Conservation (phyloP, 163 green algal species). For the Scenedesmus sp. region DNA sequence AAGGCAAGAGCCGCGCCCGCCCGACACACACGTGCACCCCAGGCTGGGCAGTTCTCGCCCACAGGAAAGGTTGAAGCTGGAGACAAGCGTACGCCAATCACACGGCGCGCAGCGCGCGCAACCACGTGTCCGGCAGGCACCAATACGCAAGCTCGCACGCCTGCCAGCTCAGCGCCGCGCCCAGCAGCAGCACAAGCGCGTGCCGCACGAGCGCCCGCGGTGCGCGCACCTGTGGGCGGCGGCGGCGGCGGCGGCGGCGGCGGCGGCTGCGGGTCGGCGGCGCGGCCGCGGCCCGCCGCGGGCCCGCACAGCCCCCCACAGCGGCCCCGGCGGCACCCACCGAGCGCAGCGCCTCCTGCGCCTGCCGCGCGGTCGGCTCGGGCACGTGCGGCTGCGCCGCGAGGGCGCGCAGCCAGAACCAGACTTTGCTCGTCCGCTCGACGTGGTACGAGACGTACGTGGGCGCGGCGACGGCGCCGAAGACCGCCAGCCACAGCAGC, state of each 20-base stretch:
- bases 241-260: not conserved
- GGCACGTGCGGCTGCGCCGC: not conserved
- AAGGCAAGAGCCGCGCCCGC: too few relatives aligned
- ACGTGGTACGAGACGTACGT: not conserved
- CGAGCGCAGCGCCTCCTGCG: not conserved
- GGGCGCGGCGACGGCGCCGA: not conserved
- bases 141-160: slow-evolving; percentile 7
- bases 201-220: too few relatives aligned
- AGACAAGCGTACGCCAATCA: too few relatives aligned
- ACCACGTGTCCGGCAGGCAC: not conserved
- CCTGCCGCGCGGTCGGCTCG: not conserved
- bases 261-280: not conserved
- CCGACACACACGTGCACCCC: too few relatives aligned
- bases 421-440: slow-evolving; percentile 2
- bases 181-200: not conserved
- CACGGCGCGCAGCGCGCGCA: not conserved
- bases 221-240: not conserved
- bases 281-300: not conserved
- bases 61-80: too few relatives aligned
- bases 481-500: slow-evolving; percentile 15
- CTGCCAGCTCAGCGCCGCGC: slow-evolving; percentile 1
- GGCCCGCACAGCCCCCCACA: not conserved
- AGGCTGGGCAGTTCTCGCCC: too few relatives aligned
- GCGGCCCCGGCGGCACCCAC: not conserved
- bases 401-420: slow-evolving; percentile 1